A percentile compares a stretch with the other conserved stretches of the same genome.
phyloP scores from a whole-genome alignment of 306 rosid genomes.

The Castanopsis chinensis region DNA sequence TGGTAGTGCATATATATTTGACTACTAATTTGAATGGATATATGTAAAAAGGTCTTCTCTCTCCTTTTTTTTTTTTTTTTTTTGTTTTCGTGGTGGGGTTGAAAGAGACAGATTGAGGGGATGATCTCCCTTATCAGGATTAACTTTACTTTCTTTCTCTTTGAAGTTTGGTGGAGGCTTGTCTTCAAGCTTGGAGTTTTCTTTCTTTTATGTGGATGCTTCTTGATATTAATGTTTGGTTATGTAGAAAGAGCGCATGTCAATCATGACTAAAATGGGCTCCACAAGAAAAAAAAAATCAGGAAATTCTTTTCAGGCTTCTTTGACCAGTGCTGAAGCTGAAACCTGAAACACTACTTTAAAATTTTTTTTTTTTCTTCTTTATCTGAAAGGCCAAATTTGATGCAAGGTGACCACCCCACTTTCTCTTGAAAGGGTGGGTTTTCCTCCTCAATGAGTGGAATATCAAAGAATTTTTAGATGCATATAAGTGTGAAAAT shows the following conservation, averaged over 20 bases:
- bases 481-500: slow-evolving; percentile 1
- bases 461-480: not conserved
- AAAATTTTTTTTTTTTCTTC: not conserved
- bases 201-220: slow-evolving; percentile 21
- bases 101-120: not conserved
- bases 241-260: slow-evolving; percentile 15
- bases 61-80: too few species aligned
- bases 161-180: slow-evolving; percentile 21
- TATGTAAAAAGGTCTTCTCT: too few species aligned
- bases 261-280: slow-evolving; percentile 41
- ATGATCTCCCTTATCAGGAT: slow-evolving; percentile 14
- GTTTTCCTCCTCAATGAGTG: slow-evolving; percentile 22
- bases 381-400: slow-evolving; percentile 40
- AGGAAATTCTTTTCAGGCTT: slow-evolving; percentile 33
- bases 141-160: slow-evolving; percentile 15
- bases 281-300: slow-evolving; percentile 34
- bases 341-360: slow-evolving; percentile 31
- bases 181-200: slow-evolving; percentile 29
- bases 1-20: not conserved
- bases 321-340: slow-evolving; percentile 58
- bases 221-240: slow-evolving; percentile 23
- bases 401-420: slow-evolving; percentile 37
- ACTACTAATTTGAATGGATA: too few species aligned
- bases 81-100: too few species aligned
- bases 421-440: slow-evolving; percentile 29